These are phyloP conservation scores for Bretschneidera sinensis DNA, from an alignment of 345 rosid species.

Conservation along the genomic window DNA sequence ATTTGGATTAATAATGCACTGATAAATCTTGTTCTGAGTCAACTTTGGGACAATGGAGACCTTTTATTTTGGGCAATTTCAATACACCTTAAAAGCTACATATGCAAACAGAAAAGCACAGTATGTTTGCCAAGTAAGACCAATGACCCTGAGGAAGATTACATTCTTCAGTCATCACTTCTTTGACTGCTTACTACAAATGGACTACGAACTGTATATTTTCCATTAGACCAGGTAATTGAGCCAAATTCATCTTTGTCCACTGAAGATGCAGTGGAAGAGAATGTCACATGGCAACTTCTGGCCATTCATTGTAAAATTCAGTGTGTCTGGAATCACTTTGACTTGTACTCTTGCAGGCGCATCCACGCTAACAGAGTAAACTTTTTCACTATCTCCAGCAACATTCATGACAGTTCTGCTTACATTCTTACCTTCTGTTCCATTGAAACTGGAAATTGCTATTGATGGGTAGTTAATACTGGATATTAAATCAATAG, in stretches of 20 bases:
- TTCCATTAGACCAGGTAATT: constrained; percentile 55
- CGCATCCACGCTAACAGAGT: constrained; percentile 28
- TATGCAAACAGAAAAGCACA: too few species aligned
- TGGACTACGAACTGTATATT: constrained; percentile 50
- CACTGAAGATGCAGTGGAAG: constrained; percentile 13
- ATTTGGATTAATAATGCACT: too few species aligned
- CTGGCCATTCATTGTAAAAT: constrained; percentile 39
- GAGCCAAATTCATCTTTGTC: constrained; percentile 53
- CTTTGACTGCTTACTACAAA: constrained; percentile 41
- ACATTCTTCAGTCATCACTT: too few species aligned
- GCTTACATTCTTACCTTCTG: constrained; percentile 28
- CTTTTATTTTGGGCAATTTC: too few species aligned
- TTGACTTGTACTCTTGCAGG: constrained; percentile 31
- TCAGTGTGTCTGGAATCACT: constrained; percentile 44
- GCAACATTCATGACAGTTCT: constrained; percentile 67
- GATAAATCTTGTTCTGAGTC: too few species aligned
- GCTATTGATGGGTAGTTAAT: constrained; percentile 78
- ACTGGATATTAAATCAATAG: constrained; percentile 39
- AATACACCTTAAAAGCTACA: too few species aligned
- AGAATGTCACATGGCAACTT: constrained; percentile 41
- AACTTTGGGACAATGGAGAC: too few species aligned
- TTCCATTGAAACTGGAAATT: constrained; percentile 36
- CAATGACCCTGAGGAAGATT: too few species aligned
- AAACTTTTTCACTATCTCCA: constrained; percentile 39
- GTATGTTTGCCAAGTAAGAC: too few species aligned